Conservation (phyloP, 352 stramenopile genomes). For the Phytophthora hybrid region DNA sequence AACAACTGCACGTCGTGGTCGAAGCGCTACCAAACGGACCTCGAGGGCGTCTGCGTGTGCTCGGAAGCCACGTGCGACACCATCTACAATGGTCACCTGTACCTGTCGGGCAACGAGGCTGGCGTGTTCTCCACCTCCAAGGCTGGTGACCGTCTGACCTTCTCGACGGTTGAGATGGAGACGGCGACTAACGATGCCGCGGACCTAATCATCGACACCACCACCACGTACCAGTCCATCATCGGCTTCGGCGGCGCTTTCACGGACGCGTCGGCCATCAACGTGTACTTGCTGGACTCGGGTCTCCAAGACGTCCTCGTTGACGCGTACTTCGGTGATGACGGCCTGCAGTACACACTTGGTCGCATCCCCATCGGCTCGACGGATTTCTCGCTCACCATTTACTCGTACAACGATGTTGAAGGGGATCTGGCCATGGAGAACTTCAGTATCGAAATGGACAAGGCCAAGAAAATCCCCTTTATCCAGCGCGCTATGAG, state of each 20-base stretch:
- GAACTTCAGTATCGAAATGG: slow-evolving; percentile 88
- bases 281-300: slow-evolving; percentile 70
- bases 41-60: slow-evolving; percentile 65
- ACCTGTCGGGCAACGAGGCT: slow-evolving; percentile 46
- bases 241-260: slow-evolving; percentile 91
- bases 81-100: slow-evolving; percentile 56
- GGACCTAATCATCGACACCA: slow-evolving; percentile 61
- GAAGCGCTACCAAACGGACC: slow-evolving; percentile 49
- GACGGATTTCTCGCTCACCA: slow-evolving; percentile 86
- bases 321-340: slow-evolving; percentile 82
- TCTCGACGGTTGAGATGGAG: slow-evolving; percentile 42
- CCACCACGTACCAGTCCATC: slow-evolving; percentile 79
- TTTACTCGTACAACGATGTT: slow-evolving; percentile 90
- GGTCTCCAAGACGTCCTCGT: slow-evolving; percentile 73
- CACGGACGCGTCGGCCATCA: slow-evolving; percentile 87
- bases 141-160: slow-evolving; percentile 56
- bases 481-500: slow-evolving; percentile 70
- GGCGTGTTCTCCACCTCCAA: slow-evolving; percentile 64
- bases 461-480: slow-evolving; percentile 83
- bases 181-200: slow-evolving; percentile 24
- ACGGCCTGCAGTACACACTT: slow-evolving; percentile 85
- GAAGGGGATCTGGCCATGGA: slow-evolving; percentile 81
- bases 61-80: slow-evolving; percentile 60
- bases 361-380: slow-evolving; percentile 87
- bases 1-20: slow-evolving; percentile 57